Evolutionary conservation across 2,329 filamentous ascomycete genomes (phyloP).

Genomic region (Exophiala sp.): DNA sequence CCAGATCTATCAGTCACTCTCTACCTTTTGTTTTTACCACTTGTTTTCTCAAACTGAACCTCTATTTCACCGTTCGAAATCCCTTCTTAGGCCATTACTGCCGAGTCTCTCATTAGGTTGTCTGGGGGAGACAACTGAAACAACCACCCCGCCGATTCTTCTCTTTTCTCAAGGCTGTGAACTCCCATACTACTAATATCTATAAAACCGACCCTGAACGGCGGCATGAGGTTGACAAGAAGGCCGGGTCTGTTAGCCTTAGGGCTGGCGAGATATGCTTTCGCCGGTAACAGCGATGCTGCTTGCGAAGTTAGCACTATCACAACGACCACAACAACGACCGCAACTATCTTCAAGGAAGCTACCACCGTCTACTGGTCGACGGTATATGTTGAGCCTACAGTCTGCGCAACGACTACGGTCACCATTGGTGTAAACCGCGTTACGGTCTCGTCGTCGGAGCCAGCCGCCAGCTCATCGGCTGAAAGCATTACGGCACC

Average conservation of each 20-base stretch:
- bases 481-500: not conserved
- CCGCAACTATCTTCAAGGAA: constrained; percentile 13
- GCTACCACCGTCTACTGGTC: constrained; percentile 13
- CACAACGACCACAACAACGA: constrained; percentile 1
- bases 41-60: not conserved
- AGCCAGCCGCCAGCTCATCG: not conserved
- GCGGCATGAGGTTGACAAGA: constrained; percentile 10
- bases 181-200: too few relatives aligned
- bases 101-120: not conserved
- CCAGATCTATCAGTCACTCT: not conserved
- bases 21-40: not conserved
- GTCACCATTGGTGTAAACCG: constrained; percentile 9
- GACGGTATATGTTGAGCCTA: constrained; percentile 7
- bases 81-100: not conserved
- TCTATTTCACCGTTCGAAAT: not conserved
- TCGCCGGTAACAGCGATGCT: constrained; percentile 1
- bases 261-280: constrained; percentile 4
- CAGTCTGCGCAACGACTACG: constrained; percentile 11
- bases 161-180: not conserved
- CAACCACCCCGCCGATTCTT: not conserved
- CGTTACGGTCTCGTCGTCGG: not conserved
- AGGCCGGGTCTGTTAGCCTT: constrained; percentile 3
- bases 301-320: not conserved
- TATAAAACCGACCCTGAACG: too few relatives aligned
- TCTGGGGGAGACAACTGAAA: not conserved